Evolutionary conservation across 352 stramenopile species (phyloP), one percentile per base, ranked within the genome.

Genomic region (Pythium dissimile): DNA sequence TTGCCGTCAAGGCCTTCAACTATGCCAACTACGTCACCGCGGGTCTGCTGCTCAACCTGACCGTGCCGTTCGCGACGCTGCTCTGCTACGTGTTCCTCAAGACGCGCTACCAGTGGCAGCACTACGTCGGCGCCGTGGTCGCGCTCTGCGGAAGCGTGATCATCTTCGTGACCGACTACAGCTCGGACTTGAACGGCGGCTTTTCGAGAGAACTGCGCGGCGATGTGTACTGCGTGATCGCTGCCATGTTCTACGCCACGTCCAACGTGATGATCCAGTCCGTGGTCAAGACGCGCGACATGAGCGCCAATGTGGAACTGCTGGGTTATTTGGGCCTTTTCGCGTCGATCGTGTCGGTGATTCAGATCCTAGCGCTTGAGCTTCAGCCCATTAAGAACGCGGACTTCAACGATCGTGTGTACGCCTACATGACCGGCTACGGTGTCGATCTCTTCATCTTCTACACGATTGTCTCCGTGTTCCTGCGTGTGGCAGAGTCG

Each of bases 201-300:
- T 37, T 39, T 13, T 46, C 50, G 9, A 61, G 62, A 21, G 72
- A 86, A 53, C 54, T 81, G 26, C 67, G 72, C 30, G 78, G 78
- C 24, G 73, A 88, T 46, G 49, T 86, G n/a, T 84, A 80, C 67
- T 69, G 70, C n/a, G 52, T 89, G 16, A 74, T 80, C 45, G 79
- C 79, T 32, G 74, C 79, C 1, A 67, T 62, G 13, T 80, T 86
- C 64, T 86, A 85, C 54, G 76, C 75, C 5, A 75, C 75, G 54
- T 85, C 79, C 37, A 86, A 86, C 58, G 72, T 89, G 27, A 85
- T 89, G 74, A 80, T 85, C 68, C 74, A 89, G 58, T 80, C 70
- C 12, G 74, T 84, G 31, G 75, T 86, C 64, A 86, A 84, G 64
- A 64, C 71, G 31, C 73, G 75, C 52, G 69, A 75, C 56, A 62